These are phyloP conservation scores for Rhizoclosmatium sp. DNA, from an alignment of 192 early-diverging fungal genomes.

Conservation along the genomic window DNA sequence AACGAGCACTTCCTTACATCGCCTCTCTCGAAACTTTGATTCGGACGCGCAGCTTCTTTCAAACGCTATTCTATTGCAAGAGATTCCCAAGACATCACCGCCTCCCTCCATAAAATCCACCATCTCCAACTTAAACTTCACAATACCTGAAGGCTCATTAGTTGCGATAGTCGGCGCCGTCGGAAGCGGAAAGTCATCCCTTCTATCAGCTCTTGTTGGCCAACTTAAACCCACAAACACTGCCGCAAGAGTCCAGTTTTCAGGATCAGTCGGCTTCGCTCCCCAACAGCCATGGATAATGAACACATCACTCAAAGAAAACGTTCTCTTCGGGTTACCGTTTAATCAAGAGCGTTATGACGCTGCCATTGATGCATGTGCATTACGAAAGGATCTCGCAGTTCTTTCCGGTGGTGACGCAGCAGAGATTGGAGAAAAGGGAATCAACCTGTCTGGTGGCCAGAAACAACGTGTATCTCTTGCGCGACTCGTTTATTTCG, in stretches of 20 bases:
- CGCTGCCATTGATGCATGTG: slow-evolving; percentile 66
- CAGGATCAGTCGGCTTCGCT: slow-evolving; percentile 70
- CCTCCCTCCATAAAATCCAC: neutral
- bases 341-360: slow-evolving; percentile 75
- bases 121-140: slow-evolving; percentile 42
- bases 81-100: too few relatives aligned
- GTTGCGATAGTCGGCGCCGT: slow-evolving; percentile 77
- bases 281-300: slow-evolving; percentile 86
- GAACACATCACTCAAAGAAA: slow-evolving; percentile 81
- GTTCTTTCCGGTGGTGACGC: slow-evolving; percentile 63
- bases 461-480: slow-evolving; percentile 79
- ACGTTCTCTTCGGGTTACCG: slow-evolving; percentile 83
- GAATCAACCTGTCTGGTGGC: slow-evolving; percentile 65
- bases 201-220: slow-evolving; percentile 76
- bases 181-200: slow-evolving; percentile 78
- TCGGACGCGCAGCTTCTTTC: neutral
- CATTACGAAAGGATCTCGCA: slow-evolving; percentile 68
- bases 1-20: neutral
- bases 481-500: slow-evolving; percentile 55
- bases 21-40: neutral
- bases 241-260: slow-evolving; percentile 58
- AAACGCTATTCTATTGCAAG: neutral
- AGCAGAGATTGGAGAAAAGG: slow-evolving; percentile 53
- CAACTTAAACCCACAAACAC: slow-evolving; percentile 63
- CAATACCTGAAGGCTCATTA: slow-evolving; percentile 57